Evolutionary conservation across 2,329 filamentous ascomycete genomes (phyloP).

Genomic region (Penicillium sclerotiorum): DNA sequence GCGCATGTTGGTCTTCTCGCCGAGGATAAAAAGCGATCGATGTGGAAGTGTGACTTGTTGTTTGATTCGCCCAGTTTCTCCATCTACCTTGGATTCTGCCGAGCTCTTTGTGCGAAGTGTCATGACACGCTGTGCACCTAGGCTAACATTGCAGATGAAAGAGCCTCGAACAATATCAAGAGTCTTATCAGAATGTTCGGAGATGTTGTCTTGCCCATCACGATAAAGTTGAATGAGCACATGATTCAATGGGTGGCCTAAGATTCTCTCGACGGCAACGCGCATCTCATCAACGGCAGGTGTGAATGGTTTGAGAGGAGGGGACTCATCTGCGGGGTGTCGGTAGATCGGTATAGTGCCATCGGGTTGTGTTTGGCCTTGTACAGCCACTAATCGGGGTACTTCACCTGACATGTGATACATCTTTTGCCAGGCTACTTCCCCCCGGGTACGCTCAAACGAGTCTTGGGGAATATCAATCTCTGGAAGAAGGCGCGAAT

Average conservation of each 20-base stretch:
- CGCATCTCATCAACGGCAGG: constrained; percentile 71
- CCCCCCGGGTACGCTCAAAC: constrained; percentile 70
- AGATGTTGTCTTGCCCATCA: constrained; percentile 86
- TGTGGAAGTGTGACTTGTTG: constrained; percentile 78
- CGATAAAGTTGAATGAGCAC: constrained; percentile 92
- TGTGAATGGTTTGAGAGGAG: constrained; percentile 75
- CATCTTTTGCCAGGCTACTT: constrained; percentile 90
- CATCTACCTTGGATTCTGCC: constrained; percentile 31
- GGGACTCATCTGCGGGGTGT: constrained; percentile 86
- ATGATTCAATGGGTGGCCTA: constrained; percentile 86
- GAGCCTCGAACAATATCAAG: constrained; percentile 81
- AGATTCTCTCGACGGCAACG: constrained; percentile 66
- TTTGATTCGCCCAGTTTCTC: constrained; percentile 54
- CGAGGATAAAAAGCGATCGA: constrained; percentile 85
- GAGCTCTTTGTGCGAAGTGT: constrained; percentile 71
- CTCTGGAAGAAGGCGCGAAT: constrained; percentile 73
- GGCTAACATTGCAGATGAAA: constrained; percentile 87
- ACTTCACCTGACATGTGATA: constrained; percentile 89
- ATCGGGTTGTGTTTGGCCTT: constrained; percentile 70
- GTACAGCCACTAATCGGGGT: constrained; percentile 85
- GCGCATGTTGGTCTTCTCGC: constrained; percentile 75
- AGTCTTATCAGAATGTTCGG: constrained; percentile 96
- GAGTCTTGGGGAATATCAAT: constrained; percentile 63
- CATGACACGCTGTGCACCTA: constrained; percentile 93
- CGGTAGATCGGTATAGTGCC: constrained; percentile 85